Conservation (phyloP, 768 basidiomycete genomes). For the Rhodotorula taiwanensis region DNA sequence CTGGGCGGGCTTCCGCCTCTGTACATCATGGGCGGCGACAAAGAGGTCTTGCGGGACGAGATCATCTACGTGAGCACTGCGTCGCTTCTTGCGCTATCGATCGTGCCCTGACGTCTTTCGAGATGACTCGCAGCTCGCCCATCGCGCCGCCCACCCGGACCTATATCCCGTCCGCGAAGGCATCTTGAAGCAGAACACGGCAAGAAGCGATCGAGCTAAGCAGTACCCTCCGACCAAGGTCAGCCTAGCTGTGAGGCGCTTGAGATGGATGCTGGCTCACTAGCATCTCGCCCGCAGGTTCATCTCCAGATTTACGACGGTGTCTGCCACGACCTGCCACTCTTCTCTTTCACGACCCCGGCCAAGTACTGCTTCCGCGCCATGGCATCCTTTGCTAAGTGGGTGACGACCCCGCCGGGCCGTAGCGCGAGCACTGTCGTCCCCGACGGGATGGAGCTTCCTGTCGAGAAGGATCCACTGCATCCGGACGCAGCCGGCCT, state of each 20-base stretch:
- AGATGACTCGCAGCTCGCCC: conserved; percentile 51
- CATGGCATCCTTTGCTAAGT: conserved; percentile 47
- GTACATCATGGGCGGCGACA: conserved; percentile 71
- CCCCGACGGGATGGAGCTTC: neutral
- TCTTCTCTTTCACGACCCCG: conserved; percentile 42
- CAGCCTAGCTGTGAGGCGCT: neutral
- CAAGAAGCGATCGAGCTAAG: conserved; percentile 10
- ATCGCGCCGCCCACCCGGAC: conserved; percentile 80
- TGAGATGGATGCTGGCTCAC: neutral
- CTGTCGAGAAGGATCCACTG: conserved; percentile 3
- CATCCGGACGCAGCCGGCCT: conserved; percentile 4
- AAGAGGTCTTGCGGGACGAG: conserved; percentile 87
- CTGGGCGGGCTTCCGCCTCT: conserved; percentile 87
- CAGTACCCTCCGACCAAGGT: conserved; percentile 38
- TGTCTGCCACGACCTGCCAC: conserved; percentile 38
- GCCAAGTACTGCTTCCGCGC: conserved; percentile 47
- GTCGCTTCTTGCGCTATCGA: too few relatives aligned
- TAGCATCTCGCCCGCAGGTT: conserved; percentile 2
- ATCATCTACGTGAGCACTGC: conserved; percentile 69
- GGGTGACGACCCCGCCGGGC: conserved; percentile 41
- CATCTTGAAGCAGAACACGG: conserved; percentile 50
- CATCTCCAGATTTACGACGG: conserved; percentile 40
- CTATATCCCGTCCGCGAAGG: conserved; percentile 59
- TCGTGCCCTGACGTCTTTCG: neutral
- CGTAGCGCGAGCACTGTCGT: neutral